Conservation (phyloP, 192 early-diverging fungal genomes). For the Rhizophagus clarus region DNA sequence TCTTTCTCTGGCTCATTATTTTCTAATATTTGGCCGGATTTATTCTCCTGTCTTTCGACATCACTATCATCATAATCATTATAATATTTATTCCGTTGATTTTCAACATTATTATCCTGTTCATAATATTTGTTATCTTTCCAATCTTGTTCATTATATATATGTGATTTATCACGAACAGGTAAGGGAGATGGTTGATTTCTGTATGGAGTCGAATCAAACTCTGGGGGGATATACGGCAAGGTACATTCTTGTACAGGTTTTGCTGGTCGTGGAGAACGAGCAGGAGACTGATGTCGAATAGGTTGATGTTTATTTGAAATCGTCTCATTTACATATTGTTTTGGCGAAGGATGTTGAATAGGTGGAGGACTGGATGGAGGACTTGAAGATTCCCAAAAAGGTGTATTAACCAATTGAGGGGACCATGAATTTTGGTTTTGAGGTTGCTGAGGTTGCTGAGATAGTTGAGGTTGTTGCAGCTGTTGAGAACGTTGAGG, state of each 20-base stretch:
- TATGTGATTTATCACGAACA: too few relatives aligned
- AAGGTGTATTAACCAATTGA: background rate
- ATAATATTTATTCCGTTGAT: background rate
- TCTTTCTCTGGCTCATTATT: background rate
- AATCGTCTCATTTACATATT: background rate
- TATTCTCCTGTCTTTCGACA: too few relatives aligned
- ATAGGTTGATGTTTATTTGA: background rate
- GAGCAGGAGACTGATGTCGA: slow-evolving; percentile 6
- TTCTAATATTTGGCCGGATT: too few relatives aligned
- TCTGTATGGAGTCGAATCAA: slow-evolving; percentile 7
- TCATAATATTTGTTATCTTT: background rate
- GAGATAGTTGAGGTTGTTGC: too few relatives aligned
- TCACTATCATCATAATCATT: background rate
- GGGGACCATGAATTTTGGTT: too few relatives aligned
- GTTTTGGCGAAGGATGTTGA: background rate
- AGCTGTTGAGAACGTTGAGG: too few relatives aligned
- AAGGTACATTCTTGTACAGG: background rate
- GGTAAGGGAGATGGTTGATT: slow-evolving; percentile 12
- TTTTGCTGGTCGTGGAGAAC: background rate
- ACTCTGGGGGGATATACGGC: slow-evolving; percentile 8
- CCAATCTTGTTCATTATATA: background rate
- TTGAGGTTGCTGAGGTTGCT: too few relatives aligned
- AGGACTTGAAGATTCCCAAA: background rate
- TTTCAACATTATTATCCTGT: background rate
- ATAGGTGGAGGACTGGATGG: background rate